Evolutionary conservation across 2,329 filamentous ascomycete genomes (phyloP).

Genomic region (Fusarium musae): DNA sequence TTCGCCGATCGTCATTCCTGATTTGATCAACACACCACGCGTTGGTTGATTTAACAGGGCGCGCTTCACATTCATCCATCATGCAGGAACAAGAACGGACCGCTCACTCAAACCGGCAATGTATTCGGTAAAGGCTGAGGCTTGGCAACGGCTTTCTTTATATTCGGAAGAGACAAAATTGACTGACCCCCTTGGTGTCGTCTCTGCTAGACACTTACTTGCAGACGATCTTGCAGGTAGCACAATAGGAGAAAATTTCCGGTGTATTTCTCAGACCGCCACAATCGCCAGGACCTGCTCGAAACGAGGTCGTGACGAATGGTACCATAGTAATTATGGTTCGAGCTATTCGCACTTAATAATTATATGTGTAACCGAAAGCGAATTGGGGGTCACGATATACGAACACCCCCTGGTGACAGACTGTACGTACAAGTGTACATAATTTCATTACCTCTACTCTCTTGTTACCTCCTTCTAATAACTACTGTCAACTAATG

Average conservation of each 20-base stretch:
- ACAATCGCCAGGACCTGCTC: not conserved
- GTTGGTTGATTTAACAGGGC: not conserved
- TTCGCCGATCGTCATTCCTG: constrained; percentile 4
- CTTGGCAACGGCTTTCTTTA: constrained; percentile 6
- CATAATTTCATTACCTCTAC: not conserved
- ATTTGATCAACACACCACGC: not conserved
- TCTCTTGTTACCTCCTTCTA: not conserved
- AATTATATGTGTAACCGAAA: not conserved
- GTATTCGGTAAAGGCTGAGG: constrained; percentile 1
- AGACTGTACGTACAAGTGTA: not conserved
- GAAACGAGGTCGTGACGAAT: not conserved
- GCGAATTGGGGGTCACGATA: not conserved
- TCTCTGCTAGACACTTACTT: not conserved
- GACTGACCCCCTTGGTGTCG: not conserved
- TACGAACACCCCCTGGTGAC: not conserved
- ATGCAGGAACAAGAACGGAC: not conserved
- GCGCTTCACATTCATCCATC: not conserved
- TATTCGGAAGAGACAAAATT: not conserved
- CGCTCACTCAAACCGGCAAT: not conserved
- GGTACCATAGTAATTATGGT: not conserved
- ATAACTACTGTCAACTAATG: not conserved
- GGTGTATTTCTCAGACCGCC: not conserved
- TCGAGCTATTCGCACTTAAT: not conserved
- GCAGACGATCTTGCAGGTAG: not conserved
- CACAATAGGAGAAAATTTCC: not conserved